Evolutionary conservation across 164 flowering plant genomes (phyloP).

Genomic region (Magnolia kwangsiensis): DNA sequence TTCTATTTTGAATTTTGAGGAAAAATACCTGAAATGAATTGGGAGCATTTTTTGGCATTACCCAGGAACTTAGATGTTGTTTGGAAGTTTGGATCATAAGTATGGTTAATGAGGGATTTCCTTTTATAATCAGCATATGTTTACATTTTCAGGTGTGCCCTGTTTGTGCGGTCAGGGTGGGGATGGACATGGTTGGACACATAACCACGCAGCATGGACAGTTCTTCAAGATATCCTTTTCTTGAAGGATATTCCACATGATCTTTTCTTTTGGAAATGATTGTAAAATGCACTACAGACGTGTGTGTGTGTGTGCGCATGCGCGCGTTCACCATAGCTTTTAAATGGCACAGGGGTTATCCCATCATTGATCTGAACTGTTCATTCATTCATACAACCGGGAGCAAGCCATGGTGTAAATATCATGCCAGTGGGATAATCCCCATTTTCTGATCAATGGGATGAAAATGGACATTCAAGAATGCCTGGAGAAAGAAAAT

Average conservation of each 20-base stretch:
- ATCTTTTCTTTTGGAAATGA: too few species aligned
- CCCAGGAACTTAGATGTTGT: neutral
- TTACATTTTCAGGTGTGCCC: conserved; percentile 68
- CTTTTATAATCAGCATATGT: neutral
- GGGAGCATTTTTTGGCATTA: neutral
- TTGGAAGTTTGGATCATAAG: neutral
- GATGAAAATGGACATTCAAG: too few species aligned
- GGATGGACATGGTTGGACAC: conserved; percentile 74
- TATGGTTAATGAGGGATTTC: neutral
- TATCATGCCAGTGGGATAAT: neutral
- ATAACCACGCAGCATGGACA: conserved; percentile 68
- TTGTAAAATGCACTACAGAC: too few species aligned
- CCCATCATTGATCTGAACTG: too few species aligned
- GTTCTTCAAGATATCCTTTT: conserved; percentile 83
- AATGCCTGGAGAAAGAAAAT: too few species aligned
- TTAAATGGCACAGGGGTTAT: too few species aligned
- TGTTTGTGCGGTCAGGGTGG: conserved; percentile 70
- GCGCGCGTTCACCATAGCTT: too few species aligned
- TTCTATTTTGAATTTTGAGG: neutral
- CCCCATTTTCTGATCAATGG: neutral
- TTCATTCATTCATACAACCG: neutral
- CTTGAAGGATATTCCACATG: too few species aligned
- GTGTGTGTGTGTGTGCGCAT: too few species aligned
- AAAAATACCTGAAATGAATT: too few species aligned
- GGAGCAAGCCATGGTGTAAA: neutral